Percentiles rank a stretch among this genome's conserved stretches.
Conservation (phyloP, 345 rosid species). For the Salix caprea region DNA sequence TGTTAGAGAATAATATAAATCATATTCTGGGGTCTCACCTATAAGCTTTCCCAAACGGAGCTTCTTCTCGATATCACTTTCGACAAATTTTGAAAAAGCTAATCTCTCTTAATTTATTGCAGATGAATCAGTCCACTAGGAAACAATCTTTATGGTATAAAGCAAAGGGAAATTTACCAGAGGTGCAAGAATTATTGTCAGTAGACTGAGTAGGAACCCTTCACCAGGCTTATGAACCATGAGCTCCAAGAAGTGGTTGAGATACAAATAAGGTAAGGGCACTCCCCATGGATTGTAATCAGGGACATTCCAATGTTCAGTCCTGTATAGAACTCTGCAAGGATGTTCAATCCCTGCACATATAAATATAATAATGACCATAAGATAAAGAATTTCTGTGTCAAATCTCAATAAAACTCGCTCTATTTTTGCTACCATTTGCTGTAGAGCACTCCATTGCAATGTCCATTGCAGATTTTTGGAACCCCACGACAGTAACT, state of each 20-base stretch:
- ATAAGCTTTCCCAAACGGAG: too few species aligned
- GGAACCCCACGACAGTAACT: slow-evolving; percentile 35
- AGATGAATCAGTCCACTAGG: neutral
- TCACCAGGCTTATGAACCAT: slow-evolving; percentile 49
- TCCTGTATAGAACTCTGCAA: slow-evolving; percentile 36
- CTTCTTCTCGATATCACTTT: slow-evolving; percentile 28
- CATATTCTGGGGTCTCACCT: too few species aligned
- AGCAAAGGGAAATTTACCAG: slow-evolving; percentile 15
- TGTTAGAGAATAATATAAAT: too few species aligned
- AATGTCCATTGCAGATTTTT: slow-evolving; percentile 41
- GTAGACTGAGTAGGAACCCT: slow-evolving; percentile 26
- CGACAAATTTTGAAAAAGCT: slow-evolving; percentile 33
- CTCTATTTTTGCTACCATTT: slow-evolving; percentile 19
- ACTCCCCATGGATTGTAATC: slow-evolving; percentile 47
- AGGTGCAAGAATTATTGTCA: slow-evolving; percentile 40
- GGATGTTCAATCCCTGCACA: slow-evolving; percentile 31
- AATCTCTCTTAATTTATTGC: slow-evolving; percentile 24
- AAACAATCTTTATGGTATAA: too few species aligned
- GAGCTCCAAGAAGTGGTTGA: slow-evolving; percentile 46
- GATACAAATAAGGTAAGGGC: slow-evolving; percentile 25
- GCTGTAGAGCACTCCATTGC: slow-evolving; percentile 35
- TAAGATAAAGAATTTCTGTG: too few species aligned
- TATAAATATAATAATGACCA: too few species aligned
- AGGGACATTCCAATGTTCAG: slow-evolving; percentile 41
- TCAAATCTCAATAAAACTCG: neutral